Base-by-base conservation (phyloP, 208 protist genomes). In the Crithidia fasciculata region DNA sequence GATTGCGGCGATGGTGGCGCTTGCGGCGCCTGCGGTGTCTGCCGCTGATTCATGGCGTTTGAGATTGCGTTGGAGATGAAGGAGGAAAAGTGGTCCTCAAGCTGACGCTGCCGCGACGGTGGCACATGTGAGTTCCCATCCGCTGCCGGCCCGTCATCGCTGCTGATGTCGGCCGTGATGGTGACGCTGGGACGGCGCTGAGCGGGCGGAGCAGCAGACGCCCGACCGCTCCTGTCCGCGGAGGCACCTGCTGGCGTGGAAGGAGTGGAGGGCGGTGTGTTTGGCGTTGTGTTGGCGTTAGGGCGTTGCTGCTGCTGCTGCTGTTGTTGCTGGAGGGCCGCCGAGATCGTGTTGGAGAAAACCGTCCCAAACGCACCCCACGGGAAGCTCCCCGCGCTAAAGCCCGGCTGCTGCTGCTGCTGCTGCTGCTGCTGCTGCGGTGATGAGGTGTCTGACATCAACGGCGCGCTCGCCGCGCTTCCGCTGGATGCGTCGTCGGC, bases 261-360 rank as follows among this genome's bases (percentile, higher is more conserved):
- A 28, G 28, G 28, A 28, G 28, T 28, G 28, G 28, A 28, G 28
- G 28, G 28, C 28, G 28, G 28, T 49, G 45, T 6, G 28, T 55
- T 16, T 40, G 3, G 18, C 45, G 45, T 5, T 2, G 61, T 19
- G 12, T 7, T 4, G 43, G 28, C 28, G 28, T 28, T 28, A 28
- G 45, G 16, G 16, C 50, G 50, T 55, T 2, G 50, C 16, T 55
- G 50, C 45, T 37, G 43, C 61, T n/a, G 61, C 59, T 64, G 64
- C 49, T 63, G 69, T 4, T 80, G 78, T 28, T 82, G 69, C 56
- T 83, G 76, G 49, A 70, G 54, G 19, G 61, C 65, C 13, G 19
- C 49, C 8, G 65, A n/a, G 40, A 74, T 72, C 56, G 68, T 28
- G 28, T 53, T 75, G 67, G 56, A 57, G 60, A 80, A 53, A 9